Evolutionary conservation across 148 eudicot species (phyloP).

Genomic region (Hydrangea macrophylla): DNA sequence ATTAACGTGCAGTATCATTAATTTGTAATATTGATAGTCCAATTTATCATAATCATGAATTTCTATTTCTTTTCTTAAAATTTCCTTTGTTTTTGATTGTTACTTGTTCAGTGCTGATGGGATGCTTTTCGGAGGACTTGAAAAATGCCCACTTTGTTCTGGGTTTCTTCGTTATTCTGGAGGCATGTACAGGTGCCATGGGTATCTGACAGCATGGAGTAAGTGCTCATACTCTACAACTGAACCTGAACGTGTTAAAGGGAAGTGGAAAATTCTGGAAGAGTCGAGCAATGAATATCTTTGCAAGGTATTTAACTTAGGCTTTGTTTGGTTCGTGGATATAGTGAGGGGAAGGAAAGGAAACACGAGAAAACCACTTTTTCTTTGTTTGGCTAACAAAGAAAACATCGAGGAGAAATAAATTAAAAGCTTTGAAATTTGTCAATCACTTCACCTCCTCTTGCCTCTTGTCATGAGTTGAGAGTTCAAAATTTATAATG

Average conservation of each 20-base stretch:
- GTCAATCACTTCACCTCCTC: no score
- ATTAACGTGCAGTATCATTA: not conserved
- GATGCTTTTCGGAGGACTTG: slow-evolving; percentile 86
- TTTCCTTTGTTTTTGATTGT: not conserved
- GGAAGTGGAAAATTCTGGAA: slow-evolving; percentile 89
- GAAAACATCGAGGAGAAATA: no score
- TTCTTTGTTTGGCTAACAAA: no score
- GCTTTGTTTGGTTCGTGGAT: no score
- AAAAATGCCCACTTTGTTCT: slow-evolving; percentile 64
- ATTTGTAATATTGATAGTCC: not conserved
- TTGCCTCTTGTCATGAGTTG: no score
- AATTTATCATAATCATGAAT: not conserved
- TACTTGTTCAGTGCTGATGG: slow-evolving; percentile 79
- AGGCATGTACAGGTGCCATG: slow-evolving; percentile 77
- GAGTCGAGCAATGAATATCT: slow-evolving; percentile 71
- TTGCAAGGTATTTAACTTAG: slow-evolving; percentile 54
- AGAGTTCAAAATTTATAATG: no score
- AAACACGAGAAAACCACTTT: no score
- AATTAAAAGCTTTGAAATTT: no score
- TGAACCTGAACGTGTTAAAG: slow-evolving; percentile 72
- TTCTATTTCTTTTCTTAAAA: not conserved
- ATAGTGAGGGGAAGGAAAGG: no score
- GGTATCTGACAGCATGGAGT: slow-evolving; percentile 87
- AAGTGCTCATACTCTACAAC: slow-evolving; percentile 76
- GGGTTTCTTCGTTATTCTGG: slow-evolving; percentile 68